Percentiles rank a stretch among this genome's conserved stretches.
These are phyloP conservation scores for Isoetes engelmannii DNA, from an alignment of 83 land plant species.

Conservation along the genomic window DNA sequence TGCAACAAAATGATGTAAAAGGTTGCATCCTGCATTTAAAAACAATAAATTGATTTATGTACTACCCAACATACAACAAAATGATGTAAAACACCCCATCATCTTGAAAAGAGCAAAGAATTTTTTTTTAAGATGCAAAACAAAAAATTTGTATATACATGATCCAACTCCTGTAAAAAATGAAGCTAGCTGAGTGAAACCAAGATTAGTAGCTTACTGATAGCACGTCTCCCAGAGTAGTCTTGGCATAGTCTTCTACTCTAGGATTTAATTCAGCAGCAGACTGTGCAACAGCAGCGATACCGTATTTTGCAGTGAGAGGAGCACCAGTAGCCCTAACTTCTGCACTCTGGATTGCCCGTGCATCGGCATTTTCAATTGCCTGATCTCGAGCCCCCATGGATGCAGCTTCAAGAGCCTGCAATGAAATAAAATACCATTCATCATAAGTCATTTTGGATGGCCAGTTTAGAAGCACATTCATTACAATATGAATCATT, in stretches of 20 bases:
- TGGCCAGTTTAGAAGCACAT: neutral
- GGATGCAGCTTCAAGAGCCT: constrained; percentile 45
- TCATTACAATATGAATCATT: neutral
- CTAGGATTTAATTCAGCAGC: constrained; percentile 24
- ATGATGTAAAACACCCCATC: constrained; percentile 16
- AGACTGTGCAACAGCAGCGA: constrained; percentile 38
- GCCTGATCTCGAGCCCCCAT: constrained; percentile 37
- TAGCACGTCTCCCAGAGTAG: constrained; percentile 26
- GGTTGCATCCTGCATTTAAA: constrained; percentile 29
- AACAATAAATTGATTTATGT: neutral
- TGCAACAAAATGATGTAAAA: no score
- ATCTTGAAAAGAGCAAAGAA: constrained; percentile 7
- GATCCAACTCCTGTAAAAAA: neutral
- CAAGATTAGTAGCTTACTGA: constrained; percentile 16
- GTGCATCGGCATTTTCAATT: constrained; percentile 39
- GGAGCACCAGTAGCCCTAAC: constrained; percentile 31
- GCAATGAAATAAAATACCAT: neutral
- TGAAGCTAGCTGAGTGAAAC: neutral
- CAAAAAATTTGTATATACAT: neutral
- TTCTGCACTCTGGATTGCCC: constrained; percentile 57
- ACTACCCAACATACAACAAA: no score
- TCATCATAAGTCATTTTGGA: neutral
- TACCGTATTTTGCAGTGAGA: constrained; percentile 16
- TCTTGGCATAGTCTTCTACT: constrained; percentile 17
- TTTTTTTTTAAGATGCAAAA: neutral